Evolutionary conservation across 1,284 basidiomycete genomes (phyloP), one percentile per base, ranked within the genome.

Genomic region (Leccinum pachyderme): DNA sequence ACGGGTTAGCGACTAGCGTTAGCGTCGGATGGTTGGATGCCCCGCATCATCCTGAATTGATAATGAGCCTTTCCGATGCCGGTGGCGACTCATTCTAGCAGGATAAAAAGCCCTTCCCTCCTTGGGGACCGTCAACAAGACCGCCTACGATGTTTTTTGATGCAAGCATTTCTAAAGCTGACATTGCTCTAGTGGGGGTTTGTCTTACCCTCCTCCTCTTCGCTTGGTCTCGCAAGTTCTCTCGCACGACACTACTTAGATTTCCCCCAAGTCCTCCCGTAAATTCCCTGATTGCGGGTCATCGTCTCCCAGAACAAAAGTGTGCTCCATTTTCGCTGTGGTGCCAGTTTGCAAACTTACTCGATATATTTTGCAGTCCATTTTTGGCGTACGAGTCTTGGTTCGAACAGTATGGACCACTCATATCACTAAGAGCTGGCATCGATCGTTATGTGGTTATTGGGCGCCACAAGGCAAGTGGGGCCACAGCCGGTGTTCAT

Each of bases 381-480:
- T 59, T 59, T 35, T 44, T 61, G n/a, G 15, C 33, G 4, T 13
- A 13, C 24, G 35, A 15, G 3, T 54, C 59, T 54, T 59, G 57
- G 58, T 49, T 59, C n/a, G 41, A 59, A 31, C 56, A 49, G 32
- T 32, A 59, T 9, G 60, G 58, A 28, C 60, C 51, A 1, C n/a
- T 59, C 32, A 49, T 59, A 49, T 59, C 57, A 8, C 51, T 59
- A 8, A 54, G 60, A 61, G 15, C 25, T 2, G 60, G 43, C 18
- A 8, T 18, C 11, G 1, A 18, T 12, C 50, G 8, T 28, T 62
- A 59, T n/a, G 44, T 59, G 9, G 52, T 62, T 28, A 62, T 59
- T 15, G 57, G 60, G n/a, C 52, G 60, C 45, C 33, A 60, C 27
- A 33, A 62, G 53, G 57, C 35, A 35, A 41, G 59, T 47, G 15